Base-by-base conservation (phyloP, 208 protist species). In the Trypanosoma melophagium region DNA sequence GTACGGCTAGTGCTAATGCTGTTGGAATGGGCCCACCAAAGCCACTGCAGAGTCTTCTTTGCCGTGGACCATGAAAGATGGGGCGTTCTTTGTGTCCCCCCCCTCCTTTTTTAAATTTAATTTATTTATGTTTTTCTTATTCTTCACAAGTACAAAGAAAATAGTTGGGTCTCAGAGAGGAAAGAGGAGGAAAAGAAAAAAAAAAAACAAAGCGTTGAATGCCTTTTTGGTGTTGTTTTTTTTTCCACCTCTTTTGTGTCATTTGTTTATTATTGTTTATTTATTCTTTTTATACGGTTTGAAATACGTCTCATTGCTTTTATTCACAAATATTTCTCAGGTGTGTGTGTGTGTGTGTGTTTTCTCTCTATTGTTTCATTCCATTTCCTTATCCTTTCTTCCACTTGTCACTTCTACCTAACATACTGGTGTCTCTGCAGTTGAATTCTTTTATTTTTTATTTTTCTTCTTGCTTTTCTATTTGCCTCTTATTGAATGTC, bases 11-110 rank as follows among this genome's bases (percentile, higher is more conserved):
- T 35, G 28, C 28, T 1, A 5, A 5, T 1, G 28, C 28, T 35
- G 28, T 35, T 35, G 28, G 28, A 7, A 64, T 76, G 49, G 31
- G 25, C n/a, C 51, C 77, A 5, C 62, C 74, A n/a, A 80, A 69
- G 55, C 71, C 79, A 7, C 76, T 88, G 31, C 70, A 81, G 53
- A 73, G 63, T 38, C 67, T 83, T n/a, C 64, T 81, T 25, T 67
- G 69, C 38, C 65, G 64, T 7, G 63, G 60, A 14, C 54, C 69
- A 49, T 74, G 35, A 74, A 21, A 5, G 1, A 44, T 22, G 40
- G 35, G 12, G 7, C 8, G 7, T 60, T 35, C 12, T 45, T 16
- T 60, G 25, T 54, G 17, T 54, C 7, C 17, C 2, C n/a, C 7
- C n/a, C 24, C n/a, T 55, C 10, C n/a, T 55, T 35, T 55, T n/a